Evolutionary conservation across 495 filamentous ascomycete genomes (phyloP).

Genomic region (Hapsidospora chrysogenum): DNA sequence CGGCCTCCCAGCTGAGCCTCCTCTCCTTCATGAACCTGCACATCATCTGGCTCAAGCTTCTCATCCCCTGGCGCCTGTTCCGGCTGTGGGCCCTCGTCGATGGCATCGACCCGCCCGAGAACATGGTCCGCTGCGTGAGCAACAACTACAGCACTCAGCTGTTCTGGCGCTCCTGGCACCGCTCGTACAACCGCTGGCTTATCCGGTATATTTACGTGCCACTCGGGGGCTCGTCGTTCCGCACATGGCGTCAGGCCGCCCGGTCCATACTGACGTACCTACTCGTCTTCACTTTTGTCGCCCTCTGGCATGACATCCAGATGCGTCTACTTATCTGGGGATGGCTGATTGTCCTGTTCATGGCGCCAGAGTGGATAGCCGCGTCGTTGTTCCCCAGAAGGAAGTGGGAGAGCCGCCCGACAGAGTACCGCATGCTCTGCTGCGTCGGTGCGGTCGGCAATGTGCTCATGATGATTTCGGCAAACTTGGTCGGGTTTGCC

Average conservation of each 20-base stretch:
- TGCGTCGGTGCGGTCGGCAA: slow-evolving; percentile 78
- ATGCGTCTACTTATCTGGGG: slow-evolving; percentile 90
- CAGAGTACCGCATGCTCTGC: slow-evolving; percentile 60
- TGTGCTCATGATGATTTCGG: slow-evolving; percentile 87
- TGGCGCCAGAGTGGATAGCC: slow-evolving; percentile 72
- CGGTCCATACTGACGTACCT: slow-evolving; percentile 52
- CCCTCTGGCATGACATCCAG: slow-evolving; percentile 95
- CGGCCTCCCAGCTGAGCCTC: slow-evolving; percentile 74
- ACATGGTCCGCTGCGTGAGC: slow-evolving; percentile 93
- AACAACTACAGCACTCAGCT: slow-evolving; percentile 84
- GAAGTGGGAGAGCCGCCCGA: slow-evolving; percentile 50
- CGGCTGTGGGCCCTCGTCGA: slow-evolving; percentile 84
- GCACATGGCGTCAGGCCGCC: slow-evolving; percentile 14
- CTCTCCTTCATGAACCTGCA: slow-evolving; percentile 94
- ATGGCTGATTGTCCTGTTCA: slow-evolving; percentile 87
- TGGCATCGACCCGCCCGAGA: slow-evolving; percentile 88
- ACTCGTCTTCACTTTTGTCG: slow-evolving; percentile 91
- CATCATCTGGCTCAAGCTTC: slow-evolving; percentile 94
- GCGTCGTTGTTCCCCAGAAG: slow-evolving; percentile 49
- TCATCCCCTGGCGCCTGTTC: slow-evolving; percentile 95
- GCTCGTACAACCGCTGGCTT: slow-evolving; percentile 85
- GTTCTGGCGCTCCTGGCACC: slow-evolving; percentile 96
- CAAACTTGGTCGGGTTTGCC: slow-evolving; percentile 89
- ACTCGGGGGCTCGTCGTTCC: slow-evolving; percentile 51
- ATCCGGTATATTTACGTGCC: slow-evolving; percentile 91